Percentiles rank a stretch among this genome's conserved stretches.
Evolutionary conservation across 208 protist species (phyloP).

Genomic region (Wallacemonas collosoma): DNA sequence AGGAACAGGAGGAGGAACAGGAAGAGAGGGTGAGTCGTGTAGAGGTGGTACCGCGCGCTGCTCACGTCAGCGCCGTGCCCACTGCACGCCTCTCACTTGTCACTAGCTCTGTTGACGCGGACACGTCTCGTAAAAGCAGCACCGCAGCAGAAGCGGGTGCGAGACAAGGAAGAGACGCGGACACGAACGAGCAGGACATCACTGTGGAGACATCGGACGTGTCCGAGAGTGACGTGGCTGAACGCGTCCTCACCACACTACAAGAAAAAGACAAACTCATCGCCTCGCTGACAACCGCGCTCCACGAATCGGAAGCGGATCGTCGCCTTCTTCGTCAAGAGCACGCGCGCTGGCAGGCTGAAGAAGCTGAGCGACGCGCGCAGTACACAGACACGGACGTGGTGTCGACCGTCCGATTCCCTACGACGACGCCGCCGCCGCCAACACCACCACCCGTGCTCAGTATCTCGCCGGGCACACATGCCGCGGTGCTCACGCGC

Average conservation of each 20-base stretch:
- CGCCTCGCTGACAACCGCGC: slow-evolving; percentile 16
- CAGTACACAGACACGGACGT: neutral
- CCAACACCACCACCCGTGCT: neutral
- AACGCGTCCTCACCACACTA: slow-evolving; percentile 31
- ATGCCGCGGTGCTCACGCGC: neutral
- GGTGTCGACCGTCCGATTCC: neutral
- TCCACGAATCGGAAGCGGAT: slow-evolving; percentile 15
- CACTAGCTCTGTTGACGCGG: neutral
- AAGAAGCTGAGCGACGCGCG: neutral
- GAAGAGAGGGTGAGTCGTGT: too few species aligned
- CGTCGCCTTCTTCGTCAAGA: neutral
- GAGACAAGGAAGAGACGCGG: neutral
- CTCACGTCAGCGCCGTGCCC: too few species aligned
- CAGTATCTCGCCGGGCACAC: slow-evolving; percentile 9
- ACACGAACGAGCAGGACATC: neutral
- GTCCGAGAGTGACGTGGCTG: slow-evolving; percentile 36
- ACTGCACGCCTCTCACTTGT: too few species aligned
- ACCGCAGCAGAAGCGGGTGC: neutral
- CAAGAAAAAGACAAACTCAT: slow-evolving; percentile 39
- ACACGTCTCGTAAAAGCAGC: neutral
- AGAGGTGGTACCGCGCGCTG: too few species aligned
- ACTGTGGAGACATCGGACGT: neutral
- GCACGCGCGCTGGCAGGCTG: slow-evolving; percentile 16
- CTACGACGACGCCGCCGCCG: neutral
- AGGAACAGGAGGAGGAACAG: too few species aligned